phyloP scores from a whole-genome alignment of 2,329 filamentous ascomycete species.

The Fusarium falciforme region DNA sequence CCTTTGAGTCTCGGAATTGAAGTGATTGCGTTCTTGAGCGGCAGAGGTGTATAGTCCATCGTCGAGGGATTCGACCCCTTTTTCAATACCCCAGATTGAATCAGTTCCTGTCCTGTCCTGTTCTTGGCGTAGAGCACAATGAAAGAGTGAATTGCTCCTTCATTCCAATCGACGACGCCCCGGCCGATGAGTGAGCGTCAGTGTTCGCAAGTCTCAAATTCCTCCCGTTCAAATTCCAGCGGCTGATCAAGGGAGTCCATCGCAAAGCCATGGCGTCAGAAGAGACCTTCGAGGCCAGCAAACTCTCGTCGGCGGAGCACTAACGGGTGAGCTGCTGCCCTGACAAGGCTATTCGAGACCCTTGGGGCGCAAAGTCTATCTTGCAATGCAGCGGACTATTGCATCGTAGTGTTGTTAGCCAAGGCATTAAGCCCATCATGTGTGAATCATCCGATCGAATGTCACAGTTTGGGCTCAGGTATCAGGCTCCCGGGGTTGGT shows the following conservation, averaged over 20 bases:
- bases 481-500: neutral
- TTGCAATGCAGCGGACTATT: neutral
- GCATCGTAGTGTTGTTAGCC: neutral
- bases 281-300: neutral
- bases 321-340: neutral
- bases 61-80: constrained; percentile 12
- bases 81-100: constrained; percentile 11
- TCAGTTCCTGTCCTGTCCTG: neutral
- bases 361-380: neutral
- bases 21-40: neutral
- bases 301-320: neutral
- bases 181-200: neutral
- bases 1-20: neutral
- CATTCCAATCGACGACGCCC: constrained; percentile 29
- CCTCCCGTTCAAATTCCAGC: constrained; percentile 25
- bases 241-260: constrained; percentile 27
- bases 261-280: neutral
- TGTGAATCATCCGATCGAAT: neutral
- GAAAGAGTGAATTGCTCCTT: constrained; percentile 20
- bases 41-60: neutral
- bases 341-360: neutral
- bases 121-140: neutral
- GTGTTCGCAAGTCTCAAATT: constrained; percentile 22
- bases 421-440: neutral
- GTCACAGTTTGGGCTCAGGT: neutral